Base-by-base conservation (phyloP, 176 grass and related monocot genomes). In the Zizania latifolia region DNA sequence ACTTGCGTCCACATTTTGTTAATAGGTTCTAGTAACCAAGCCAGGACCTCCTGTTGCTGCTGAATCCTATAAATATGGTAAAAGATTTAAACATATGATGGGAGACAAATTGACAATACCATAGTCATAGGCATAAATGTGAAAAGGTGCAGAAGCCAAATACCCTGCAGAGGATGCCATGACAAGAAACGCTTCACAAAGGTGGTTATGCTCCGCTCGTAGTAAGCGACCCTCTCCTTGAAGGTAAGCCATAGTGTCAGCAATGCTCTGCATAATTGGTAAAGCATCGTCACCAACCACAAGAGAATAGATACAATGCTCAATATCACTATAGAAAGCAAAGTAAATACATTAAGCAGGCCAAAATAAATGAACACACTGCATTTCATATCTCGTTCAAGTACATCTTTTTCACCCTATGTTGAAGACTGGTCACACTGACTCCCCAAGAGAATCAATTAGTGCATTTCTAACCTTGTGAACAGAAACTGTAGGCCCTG, bases 101-200 rank as follows among this genome's bases (percentile, higher is more conserved):
- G 24, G 84, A 77, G 50, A 4, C 58, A 70, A 5, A 68, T 16
- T 30, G 65, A 81, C n/a, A n/a, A 62, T 58, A 70, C 8, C 51
- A 27, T 56, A 65, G 3, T 39, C 30, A n/a, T 23, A 68, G 15
- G 44, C 60, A 68, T 41, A 41, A 69, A 70, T 36, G 16, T 43
- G 34, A 61, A 84, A 74, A 65, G 44, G 26, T 77, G 65, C 72
- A 30, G 27, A 12, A 27, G 65, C 68, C 61, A 51, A 82, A 69
- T 89, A 98, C 94, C 94, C 94, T 67, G 88, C 84, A 76, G 94
- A 93, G 82, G 94, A 91, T 31, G 94, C 70, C 91, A 92, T 98
- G 56, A 98, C 68, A 88, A 98, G 94, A 86, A 98, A 98, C 10
- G 94, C 94, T 90, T 98, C 94, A 61, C 94, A 93, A 22, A 98